Base-by-base conservation (phyloP, 768 basidiomycete genomes). In the Kwoniella europaea region DNA sequence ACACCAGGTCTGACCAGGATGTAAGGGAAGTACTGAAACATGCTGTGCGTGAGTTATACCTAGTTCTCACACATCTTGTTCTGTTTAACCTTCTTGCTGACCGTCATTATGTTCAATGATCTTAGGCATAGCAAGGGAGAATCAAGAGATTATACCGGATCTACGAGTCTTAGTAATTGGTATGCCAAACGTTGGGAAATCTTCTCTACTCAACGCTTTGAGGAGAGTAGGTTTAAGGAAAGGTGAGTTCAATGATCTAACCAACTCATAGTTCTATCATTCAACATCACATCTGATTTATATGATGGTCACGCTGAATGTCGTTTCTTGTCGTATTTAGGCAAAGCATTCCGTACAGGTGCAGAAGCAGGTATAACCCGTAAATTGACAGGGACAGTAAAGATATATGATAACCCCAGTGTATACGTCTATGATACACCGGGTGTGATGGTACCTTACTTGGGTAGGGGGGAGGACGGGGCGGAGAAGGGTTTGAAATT, bases 131-230 rank as follows among this genome's bases (percentile, higher is more conserved):
- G 91, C 91, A 42, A 89, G 88, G 76, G 86, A 86, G 53, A 87
- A 90, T 80, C 89, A 89, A 62, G 88, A 92, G 72, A 74, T 74
- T 2, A 87, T 89, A 58, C 88, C 89, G 22, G 74, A 72, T 42
- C 85, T 93, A 74, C 94, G 94, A 76, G 91, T 98, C 7, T 87
- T 98, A 2, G 92, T 98, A 18, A 92, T 98, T 4, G 96, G 96
- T 1, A 96, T 94, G 84, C 96, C 96, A 64, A 98, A 99, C 83
- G 96, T 98, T 76, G 97, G 97, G 73, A 98, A 98, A 85, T 95
- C 93, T 67, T 92, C 90, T 78, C 80, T 98, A 68, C 94, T 99
- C 83, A 98, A 98, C 82, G 91, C 92, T 55, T 85, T 99, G 63
- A 88, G 96, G 54, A 90, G 88, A 78, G 90, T 90, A 79, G 96